Percentiles rank a stretch among this genome's conserved stretches.
Evolutionary conservation across 192 early-diverging fungal genomes (phyloP).

Genomic region (Geosiphon pyriformis): DNA sequence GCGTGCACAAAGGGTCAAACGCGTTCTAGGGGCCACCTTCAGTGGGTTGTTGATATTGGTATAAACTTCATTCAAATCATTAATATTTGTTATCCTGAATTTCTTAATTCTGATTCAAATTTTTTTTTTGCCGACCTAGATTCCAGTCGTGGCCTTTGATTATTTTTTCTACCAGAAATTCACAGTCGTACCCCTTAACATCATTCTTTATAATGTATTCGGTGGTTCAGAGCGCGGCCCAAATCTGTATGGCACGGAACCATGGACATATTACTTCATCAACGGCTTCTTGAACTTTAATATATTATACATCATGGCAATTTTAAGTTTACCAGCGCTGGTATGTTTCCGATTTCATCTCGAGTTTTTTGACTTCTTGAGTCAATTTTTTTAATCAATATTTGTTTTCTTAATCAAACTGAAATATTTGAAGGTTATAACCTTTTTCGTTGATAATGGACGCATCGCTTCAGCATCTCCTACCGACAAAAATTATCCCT

Average conservation of each 20-base stretch:
- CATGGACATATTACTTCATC: constrained; percentile 75
- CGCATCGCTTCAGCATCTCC: constrained; percentile 34
- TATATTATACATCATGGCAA: constrained; percentile 66
- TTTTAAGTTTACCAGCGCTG: constrained; percentile 56
- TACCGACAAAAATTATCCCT: constrained; percentile 32
- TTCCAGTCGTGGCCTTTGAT: constrained; percentile 65
- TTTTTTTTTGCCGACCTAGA: constrained; percentile 35
- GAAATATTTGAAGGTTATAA: constrained; percentile 35
- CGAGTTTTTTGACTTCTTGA: neutral
- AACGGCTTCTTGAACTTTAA: constrained; percentile 93
- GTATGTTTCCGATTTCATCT: constrained; percentile 35
- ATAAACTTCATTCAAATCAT: neutral
- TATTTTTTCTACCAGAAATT: constrained; percentile 66
- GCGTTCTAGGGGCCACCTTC: constrained; percentile 37
- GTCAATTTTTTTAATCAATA: neutral
- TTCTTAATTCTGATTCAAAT: neutral
- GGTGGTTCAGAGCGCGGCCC: constrained; percentile 55
- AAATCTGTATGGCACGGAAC: constrained; percentile 83
- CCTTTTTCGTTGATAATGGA: constrained; percentile 36
- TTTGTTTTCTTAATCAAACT: neutral
- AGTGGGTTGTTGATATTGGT: neutral
- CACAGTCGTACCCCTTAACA: constrained; percentile 76
- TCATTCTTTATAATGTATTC: constrained; percentile 92
- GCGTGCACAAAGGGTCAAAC: constrained; percentile 36
- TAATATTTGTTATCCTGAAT: neutral